Percentiles rank a stretch among this genome's conserved stretches.
Conservation (phyloP, 108 stramenopile species). For the Conticribra weissflogii region DNA sequence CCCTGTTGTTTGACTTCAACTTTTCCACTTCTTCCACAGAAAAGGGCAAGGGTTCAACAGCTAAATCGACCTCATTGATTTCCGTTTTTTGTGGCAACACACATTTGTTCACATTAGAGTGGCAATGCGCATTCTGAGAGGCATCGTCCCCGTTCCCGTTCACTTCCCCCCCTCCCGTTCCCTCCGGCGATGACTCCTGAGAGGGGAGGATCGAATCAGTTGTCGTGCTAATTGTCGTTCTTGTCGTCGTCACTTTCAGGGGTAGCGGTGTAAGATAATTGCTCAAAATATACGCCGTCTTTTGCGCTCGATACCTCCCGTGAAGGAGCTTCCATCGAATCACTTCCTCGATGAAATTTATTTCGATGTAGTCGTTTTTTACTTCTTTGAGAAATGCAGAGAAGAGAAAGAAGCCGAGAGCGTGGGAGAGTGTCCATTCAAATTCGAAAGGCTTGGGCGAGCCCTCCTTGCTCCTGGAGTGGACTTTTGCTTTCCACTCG, state of each 20-base stretch:
- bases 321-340: constrained; percentile 53
- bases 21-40: constrained; percentile 21
- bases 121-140: background rate
- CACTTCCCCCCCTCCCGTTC: background rate
- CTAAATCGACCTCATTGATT: constrained; percentile 60
- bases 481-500: constrained; percentile 46
- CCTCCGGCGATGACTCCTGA: constrained; percentile 3
- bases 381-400: constrained; percentile 69
- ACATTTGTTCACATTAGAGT: no score
- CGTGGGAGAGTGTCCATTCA: constrained; percentile 63
- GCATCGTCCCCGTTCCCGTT: background rate
- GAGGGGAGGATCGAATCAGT: background rate
- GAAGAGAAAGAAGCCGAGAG: constrained; percentile 76
- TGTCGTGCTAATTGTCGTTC: no score
- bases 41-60: constrained; percentile 9
- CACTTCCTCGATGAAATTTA: constrained; percentile 82
- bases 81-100: constrained; percentile 27
- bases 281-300: constrained; percentile 43
- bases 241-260: no score
- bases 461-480: constrained; percentile 17
- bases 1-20: constrained; percentile 16
- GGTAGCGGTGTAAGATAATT: constrained; percentile 31
- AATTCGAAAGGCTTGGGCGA: constrained; percentile 45
- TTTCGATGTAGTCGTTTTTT: constrained; percentile 65
- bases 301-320: constrained; percentile 52